Evolutionary conservation across 2,329 filamentous ascomycete species (phyloP), one percentile per base, ranked within the genome.

Genomic region (Didymella exigua): DNA sequence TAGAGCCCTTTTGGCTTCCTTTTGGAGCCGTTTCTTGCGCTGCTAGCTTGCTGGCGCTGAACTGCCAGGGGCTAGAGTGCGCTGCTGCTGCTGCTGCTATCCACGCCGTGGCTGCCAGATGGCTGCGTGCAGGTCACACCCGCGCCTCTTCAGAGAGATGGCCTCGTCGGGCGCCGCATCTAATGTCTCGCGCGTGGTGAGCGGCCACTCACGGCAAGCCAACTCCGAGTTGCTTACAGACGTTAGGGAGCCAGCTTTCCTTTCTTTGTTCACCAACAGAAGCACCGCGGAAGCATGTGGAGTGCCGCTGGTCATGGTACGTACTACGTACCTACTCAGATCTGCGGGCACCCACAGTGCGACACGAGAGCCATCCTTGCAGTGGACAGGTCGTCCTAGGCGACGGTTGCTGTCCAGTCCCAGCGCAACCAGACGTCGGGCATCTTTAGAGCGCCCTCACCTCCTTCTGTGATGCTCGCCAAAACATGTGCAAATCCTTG

Each of bases 91-190:
- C 36, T 44, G 36, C 36, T 44, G 36, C 52, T 46, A 27, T 31
- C 41, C 52, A 31, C 40, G 34, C 52, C 27, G 29, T 41, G 52
- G 40, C 52, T 40, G 51, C 52, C 46, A 27, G 52, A 54, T 62
- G 58, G 58, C 61, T 59, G 51, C 54, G 56, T 58, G 62, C 62
- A 61, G 58, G 62, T 58, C 58, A 48, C 50, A 66, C 58, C 30
- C 29, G 43, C 31, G 42, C 37, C 21, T 42, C 46, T 31, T 31
- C 37, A 49, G 31, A 37, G 54, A 45, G 45, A 57, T 43, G 46
- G 49, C 60, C 46, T 65, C 48, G 54, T 49, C 47, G 59, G 56
- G 54, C 36, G 48, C 58, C 42, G 56, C 49, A 49, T 58, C 50
- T 50, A 59, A 61, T 58, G 56, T 61, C 52, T 58, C n/a, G 48